Percentiles rank a stretch among this genome's conserved stretches.
phyloP scores from a whole-genome alignment of 345 rosid species.

The Lenwebbia sp. region DNA sequence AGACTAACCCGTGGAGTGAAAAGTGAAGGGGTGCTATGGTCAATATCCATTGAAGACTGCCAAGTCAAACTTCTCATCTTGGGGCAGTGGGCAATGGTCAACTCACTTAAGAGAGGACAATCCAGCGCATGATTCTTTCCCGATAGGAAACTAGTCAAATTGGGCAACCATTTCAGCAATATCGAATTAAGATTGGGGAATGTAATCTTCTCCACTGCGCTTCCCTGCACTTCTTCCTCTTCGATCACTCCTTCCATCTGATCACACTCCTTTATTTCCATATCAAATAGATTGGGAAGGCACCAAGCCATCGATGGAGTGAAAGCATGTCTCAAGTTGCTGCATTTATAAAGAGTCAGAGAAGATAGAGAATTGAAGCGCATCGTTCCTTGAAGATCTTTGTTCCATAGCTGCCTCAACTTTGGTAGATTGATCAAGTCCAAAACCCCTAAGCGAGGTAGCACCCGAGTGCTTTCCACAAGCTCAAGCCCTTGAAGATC shows the following conservation, averaged over 20 bases:
- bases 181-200: fast-evolving
- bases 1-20: not conserved
- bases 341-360: not conserved
- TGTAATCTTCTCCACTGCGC: not conserved
- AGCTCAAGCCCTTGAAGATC: not conserved
- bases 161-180: not conserved
- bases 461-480: fast-evolving
- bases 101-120: fast-evolving
- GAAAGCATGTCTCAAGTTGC: not conserved
- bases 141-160: not conserved
- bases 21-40: not conserved
- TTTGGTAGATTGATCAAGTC: not conserved
- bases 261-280: not conserved
- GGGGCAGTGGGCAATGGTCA: not conserved
- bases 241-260: not conserved
- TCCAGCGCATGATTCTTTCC: not conserved
- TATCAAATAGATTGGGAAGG: fast-evolving
- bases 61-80: not conserved
- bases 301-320: not conserved
- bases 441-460: fast-evolving
- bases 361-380: fast-evolving
- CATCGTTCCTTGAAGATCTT: not conserved
- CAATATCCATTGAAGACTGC: not conserved
- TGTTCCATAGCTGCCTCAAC: not conserved
- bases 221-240: not conserved